phyloP scores from a whole-genome alignment of 2,329 filamentous ascomycete species.

The Claviceps capensis region DNA sequence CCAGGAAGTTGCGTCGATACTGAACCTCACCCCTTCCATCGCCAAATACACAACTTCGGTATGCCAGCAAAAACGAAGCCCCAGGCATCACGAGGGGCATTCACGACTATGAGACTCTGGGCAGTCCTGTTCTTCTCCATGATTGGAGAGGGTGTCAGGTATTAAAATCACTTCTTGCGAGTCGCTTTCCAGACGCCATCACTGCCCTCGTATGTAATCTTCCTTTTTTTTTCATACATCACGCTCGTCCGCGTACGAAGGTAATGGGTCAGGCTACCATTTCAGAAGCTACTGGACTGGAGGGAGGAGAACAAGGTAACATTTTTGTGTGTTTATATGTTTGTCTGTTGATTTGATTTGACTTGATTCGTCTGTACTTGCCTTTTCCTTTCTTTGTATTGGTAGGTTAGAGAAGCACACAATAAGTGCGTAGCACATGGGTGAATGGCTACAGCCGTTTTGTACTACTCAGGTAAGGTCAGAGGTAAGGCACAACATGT shows the following conservation, averaged over 20 bases:
- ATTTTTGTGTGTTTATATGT: background rate
- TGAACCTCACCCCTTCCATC: constrained; percentile 18
- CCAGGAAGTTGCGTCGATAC: constrained; percentile 51
- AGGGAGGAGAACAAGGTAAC: constrained; percentile 1
- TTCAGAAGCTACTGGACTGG: constrained; percentile 11
- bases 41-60: background rate
- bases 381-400: constrained; percentile 5
- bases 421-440: constrained; percentile 3
- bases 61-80: background rate
- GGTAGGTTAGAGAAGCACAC: constrained; percentile 5
- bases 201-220: background rate
- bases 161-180: too few species aligned
- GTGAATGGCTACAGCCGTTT: constrained; percentile 1
- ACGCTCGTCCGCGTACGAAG: background rate
- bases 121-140: background rate
- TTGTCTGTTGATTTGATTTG: background rate
- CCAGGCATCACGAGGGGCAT: background rate
- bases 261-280: background rate
- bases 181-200: background rate
- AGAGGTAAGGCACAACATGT: constrained; percentile 36
- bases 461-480: constrained; percentile 34
- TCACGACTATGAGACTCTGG: background rate
- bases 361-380: background rate
- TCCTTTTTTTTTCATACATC: background rate
- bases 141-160: background rate